A percentile compares a stretch with the other conserved stretches of the same genome.
phyloP scores from a whole-genome alignment of 257 asterid genomes.

The Osmanthus fragrans region DNA sequence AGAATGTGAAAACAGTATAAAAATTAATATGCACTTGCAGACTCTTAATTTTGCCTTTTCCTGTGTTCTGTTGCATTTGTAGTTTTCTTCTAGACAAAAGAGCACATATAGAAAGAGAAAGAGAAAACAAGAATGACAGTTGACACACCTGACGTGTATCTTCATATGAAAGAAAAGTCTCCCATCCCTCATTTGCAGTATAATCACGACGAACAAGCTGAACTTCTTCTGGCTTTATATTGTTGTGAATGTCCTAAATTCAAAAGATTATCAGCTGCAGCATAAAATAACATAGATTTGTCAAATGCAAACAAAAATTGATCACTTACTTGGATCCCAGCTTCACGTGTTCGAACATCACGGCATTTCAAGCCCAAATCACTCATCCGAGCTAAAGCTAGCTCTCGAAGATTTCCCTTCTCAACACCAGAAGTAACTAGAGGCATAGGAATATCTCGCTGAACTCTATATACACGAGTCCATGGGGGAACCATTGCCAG shows the following conservation, averaged over 20 bases:
- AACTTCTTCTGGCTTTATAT: slow-evolving; percentile 92
- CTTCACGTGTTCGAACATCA: slow-evolving; percentile 98
- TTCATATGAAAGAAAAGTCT: slow-evolving; percentile 95
- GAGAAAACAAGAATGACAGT: slow-evolving; percentile 13
- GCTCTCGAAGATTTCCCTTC: slow-evolving; percentile 97
- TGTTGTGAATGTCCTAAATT: slow-evolving; percentile 84
- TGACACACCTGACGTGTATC: slow-evolving; percentile 80
- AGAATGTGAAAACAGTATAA: background rate
- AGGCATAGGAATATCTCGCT: slow-evolving; percentile 99
- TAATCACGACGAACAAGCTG: slow-evolving; percentile 99
- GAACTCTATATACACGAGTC: slow-evolving; percentile 99
- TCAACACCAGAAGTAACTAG: slow-evolving; percentile 98
- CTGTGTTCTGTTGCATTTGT: background rate
- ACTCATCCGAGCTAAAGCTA: slow-evolving; percentile 97
- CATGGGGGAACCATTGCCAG: slow-evolving; percentile 97
- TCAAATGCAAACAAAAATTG: background rate
- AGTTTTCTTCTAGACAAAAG: background rate
- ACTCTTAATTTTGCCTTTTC: background rate
- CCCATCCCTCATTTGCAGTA: slow-evolving; percentile 99
- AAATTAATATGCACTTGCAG: background rate
- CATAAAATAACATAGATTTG: slow-evolving; percentile 12
- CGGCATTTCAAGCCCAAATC: slow-evolving; percentile 98
- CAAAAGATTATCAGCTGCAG: slow-evolving; percentile 26
- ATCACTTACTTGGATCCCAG: slow-evolving; percentile 89
- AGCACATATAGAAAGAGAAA: background rate